Conservation (phyloP, 805 yeast genomes). For the Dipodascus geniculatus region DNA sequence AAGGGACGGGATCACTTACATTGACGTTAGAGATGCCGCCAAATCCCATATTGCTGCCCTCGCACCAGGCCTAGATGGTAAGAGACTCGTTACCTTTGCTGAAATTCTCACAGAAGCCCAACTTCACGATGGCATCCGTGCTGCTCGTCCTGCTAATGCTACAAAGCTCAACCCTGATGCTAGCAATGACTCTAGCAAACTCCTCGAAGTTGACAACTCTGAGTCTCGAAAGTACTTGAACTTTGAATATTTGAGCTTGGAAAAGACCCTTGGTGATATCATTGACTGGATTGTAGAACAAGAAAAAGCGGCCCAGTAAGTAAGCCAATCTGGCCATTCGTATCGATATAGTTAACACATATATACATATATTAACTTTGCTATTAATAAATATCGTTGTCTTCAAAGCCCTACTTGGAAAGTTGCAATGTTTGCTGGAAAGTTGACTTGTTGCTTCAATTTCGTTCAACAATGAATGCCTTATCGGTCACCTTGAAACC, state of each 20-base stretch:
- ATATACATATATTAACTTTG: no score
- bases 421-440: no score
- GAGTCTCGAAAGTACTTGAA: not conserved
- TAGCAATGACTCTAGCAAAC: not conserved
- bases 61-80: slow-evolving; percentile 22
- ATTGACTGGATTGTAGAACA: not conserved
- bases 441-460: no score
- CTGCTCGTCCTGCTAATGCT: not conserved
- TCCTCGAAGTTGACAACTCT: not conserved
- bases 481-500: slow-evolving; percentile 19
- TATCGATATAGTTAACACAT: no score
- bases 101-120: not conserved
- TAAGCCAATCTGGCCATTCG: no score
- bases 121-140: not conserved
- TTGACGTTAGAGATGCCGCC: slow-evolving; percentile 57
- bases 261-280: not conserved
- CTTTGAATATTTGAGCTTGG: not conserved
- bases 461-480: no score
- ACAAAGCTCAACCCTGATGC: not conserved
- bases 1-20: slow-evolving; percentile 5
- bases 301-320: not conserved
- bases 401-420: no score
- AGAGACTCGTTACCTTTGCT: slow-evolving; percentile 12
- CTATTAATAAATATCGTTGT: no score
- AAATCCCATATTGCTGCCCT: slow-evolving; percentile 42